Evolutionary conservation across 139 green algal genomes (phyloP).

Genomic region (Asterochloris erici): DNA sequence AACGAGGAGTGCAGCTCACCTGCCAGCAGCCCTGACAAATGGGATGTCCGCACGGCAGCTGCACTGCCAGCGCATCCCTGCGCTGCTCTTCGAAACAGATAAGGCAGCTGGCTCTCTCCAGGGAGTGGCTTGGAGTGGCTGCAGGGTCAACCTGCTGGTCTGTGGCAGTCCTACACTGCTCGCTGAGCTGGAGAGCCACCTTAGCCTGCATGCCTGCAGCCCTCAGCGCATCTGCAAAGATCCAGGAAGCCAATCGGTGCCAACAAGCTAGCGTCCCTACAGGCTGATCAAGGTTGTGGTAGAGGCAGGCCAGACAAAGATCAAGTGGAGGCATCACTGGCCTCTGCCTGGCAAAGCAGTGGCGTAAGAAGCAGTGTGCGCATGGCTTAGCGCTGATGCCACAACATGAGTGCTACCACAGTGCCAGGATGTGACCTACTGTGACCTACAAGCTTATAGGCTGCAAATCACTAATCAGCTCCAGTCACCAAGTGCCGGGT

Average conservation of each 20-base stretch:
- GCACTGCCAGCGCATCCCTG: neutral
- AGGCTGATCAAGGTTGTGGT: neutral
- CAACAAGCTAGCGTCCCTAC: neutral
- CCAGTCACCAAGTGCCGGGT: too few relatives aligned
- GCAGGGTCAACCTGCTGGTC: neutral
- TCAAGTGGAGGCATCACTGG: too few relatives aligned
- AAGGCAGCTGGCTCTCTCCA: neutral
- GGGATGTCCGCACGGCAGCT: constrained; percentile 18
- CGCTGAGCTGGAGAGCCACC: neutral
- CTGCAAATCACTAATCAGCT: too few relatives aligned
- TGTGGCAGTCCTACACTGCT: neutral
- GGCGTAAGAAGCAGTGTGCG: too few relatives aligned
- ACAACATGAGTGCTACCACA: too few relatives aligned
- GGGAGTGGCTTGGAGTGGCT: too few relatives aligned
- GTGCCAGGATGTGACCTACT: too few relatives aligned
- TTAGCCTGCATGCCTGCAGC: neutral
- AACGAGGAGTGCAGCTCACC: neutral
- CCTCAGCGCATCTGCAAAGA: neutral
- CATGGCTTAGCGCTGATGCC: too few relatives aligned
- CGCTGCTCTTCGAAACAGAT: constrained; percentile 21
- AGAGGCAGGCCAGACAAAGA: too few relatives aligned
- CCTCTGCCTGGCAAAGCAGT: too few relatives aligned
- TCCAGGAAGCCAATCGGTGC: neutral
- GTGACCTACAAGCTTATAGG: too few relatives aligned
- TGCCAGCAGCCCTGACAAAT: constrained; percentile 22